Evolutionary conservation across 306 rosid species (phyloP).

Genomic region (Casuarina cunninghamiana): DNA sequence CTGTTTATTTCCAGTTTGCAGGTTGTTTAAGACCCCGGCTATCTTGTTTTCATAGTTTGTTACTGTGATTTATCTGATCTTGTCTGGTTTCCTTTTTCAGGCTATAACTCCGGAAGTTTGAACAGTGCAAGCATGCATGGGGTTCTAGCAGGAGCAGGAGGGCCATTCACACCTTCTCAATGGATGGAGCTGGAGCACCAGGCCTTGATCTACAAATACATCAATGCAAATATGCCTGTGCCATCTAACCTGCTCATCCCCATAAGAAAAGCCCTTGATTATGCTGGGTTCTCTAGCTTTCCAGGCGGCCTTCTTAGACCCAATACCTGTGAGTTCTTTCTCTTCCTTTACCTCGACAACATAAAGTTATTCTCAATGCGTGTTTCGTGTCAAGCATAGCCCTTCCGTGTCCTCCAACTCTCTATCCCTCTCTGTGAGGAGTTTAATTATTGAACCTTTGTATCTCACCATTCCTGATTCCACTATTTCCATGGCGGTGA

Average conservation of each 20-base stretch:
- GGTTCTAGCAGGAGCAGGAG: constrained; percentile 41
- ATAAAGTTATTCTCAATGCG: neutral
- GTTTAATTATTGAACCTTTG: neutral
- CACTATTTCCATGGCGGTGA: neutral
- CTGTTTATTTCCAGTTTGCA: neutral
- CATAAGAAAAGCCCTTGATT: constrained; percentile 72
- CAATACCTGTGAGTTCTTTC: constrained; percentile 49
- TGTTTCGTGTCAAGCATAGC: neutral
- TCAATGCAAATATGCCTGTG: constrained; percentile 70
- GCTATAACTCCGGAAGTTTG: constrained; percentile 49
- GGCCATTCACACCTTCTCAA: constrained; percentile 85
- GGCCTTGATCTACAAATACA: constrained; percentile 92
- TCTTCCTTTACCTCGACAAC: neutral
- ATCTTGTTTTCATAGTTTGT: neutral
- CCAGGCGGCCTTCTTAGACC: constrained; percentile 63
- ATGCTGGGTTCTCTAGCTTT: constrained; percentile 58
- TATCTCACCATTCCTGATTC: neutral
- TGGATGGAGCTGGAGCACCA: constrained; percentile 98
- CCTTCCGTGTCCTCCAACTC: neutral
- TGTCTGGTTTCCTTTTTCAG: constrained; percentile 36
- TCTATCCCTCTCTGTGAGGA: neutral
- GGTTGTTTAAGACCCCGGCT: constrained; percentile 2
- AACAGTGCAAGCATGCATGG: constrained; percentile 53
- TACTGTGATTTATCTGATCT: neutral
- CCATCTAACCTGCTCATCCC: constrained; percentile 86